These are phyloP conservation scores for Debaryomyces maramus DNA, from an alignment of 805 yeast species.

Conservation along the genomic window DNA sequence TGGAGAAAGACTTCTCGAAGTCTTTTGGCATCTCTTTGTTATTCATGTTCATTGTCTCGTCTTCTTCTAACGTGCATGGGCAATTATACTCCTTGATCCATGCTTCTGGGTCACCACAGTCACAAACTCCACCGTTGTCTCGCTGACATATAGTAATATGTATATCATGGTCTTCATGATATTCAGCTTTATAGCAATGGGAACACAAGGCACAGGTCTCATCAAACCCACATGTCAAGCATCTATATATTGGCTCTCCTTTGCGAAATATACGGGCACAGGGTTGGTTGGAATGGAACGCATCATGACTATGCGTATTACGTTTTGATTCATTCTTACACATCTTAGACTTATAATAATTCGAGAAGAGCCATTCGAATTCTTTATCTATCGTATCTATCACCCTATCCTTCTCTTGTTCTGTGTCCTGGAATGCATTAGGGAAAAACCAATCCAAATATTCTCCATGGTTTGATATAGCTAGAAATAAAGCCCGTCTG, in stretches of 20 bases:
- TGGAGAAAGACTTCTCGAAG: conserved; percentile 34
- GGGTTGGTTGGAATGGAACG: conserved; percentile 61
- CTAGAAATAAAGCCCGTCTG: conserved; percentile 29
- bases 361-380: conserved; percentile 33
- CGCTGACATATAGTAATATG: conserved; percentile 62
- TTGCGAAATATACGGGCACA: conserved; percentile 71
- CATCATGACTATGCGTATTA: conserved; percentile 28
- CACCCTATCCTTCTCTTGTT: conserved; percentile 6
- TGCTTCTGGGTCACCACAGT: conserved; percentile 88
- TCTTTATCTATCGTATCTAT: conserved; percentile 20
- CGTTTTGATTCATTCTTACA: conserved; percentile 16
- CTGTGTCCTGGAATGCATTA: conserved; percentile 12
- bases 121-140: conserved; percentile 80
- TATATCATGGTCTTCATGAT: conserved; percentile 73
- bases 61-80: conserved; percentile 23
- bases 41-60: conserved; percentile 5
- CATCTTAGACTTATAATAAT: conserved; percentile 23
- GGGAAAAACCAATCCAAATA: conserved; percentile 40
- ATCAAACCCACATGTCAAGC: conserved; percentile 73
- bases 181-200: conserved; percentile 66
- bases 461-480: conserved; percentile 33
- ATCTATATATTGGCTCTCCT: conserved; percentile 82
- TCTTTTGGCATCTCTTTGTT: conserved; percentile 41
- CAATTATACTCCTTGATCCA: conserved; percentile 63
- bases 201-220: conserved; percentile 84